Base-by-base conservation (phyloP, 768 basidiomycete genomes). In the Steccherinum ochraceum region DNA sequence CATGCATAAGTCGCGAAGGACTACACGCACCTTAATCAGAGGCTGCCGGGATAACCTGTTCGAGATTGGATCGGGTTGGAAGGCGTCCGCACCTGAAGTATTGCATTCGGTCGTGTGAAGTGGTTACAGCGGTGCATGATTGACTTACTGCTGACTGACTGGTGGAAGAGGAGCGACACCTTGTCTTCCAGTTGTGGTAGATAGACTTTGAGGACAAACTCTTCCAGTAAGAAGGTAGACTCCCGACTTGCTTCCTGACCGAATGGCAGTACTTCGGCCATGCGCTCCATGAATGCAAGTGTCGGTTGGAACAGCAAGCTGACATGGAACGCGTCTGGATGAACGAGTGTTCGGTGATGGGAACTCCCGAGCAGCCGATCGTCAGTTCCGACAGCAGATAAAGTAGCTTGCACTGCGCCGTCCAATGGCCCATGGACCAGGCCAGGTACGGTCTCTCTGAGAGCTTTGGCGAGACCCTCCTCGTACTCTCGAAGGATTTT, bases 111-210 rank as follows among this genome's bases (percentile, higher is more conserved):
- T n/a, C n/a, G n/a, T n/a, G n/a, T n/a, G n/a, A n/a, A n/a, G n/a
- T n/a, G n/a, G n/a, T n/a, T n/a, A n/a, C n/a, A n/a, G n/a, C n/a
- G n/a, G n/a, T n/a, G n/a, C 3, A 19, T 27, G 20, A 3, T 39
- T 23, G 4, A 46, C 72, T 40, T 68, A 89, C 88, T 83, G 19
- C 83, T 81, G 21, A 94, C 83, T 4, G 91, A 84, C 50, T 88
- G 79, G 63, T 92, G 92, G 68, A 96, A 94, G 18, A 96, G 69
- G 46, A 79, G 73, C 1, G 88, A 84, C 45, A 95, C 91, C 64
- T 92, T 93, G 64, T 97, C 94, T 64, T 97, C 94, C 52, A 99
- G 67, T 65, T 96, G 94, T 0, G 95, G 95, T 43, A 98, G 69
- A 70, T 95, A 98, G 0, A 92, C 87, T 50, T 84, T 89, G 40